Percentiles rank a stretch among this genome's conserved stretches.
Conservation (phyloP, 2,329 filamentous ascomycete species). For the Colletotrichum paranaense region DNA sequence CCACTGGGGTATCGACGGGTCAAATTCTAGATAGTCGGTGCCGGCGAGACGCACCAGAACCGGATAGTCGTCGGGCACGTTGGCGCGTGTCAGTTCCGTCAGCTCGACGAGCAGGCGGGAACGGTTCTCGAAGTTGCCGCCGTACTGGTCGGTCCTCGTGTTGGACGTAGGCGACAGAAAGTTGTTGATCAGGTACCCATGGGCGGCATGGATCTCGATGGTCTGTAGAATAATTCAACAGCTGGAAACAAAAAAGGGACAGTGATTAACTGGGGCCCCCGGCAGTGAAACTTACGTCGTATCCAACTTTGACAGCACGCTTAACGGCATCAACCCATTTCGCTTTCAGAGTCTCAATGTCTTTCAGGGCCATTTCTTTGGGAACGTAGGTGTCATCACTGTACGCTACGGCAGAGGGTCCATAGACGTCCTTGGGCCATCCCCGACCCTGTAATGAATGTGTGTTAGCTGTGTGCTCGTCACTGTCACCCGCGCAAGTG, state of each 20-base stretch:
- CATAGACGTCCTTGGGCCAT: constrained; percentile 55
- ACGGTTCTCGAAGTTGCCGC: constrained; percentile 57
- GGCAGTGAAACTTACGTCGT: constrained; percentile 57
- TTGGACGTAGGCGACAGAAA: constrained; percentile 58
- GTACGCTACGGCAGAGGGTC: constrained; percentile 39
- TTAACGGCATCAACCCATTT: constrained; percentile 66
- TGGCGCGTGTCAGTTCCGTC: constrained; percentile 67
- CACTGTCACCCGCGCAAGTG: not conserved
- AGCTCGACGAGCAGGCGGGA: constrained; percentile 54
- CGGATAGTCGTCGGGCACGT: constrained; percentile 73
- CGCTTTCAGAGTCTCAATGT: constrained; percentile 72
- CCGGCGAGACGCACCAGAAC: constrained; percentile 77
- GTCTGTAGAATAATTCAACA: not conserved
- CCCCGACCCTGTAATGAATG: constrained; percentile 40
- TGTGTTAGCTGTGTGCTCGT: not conserved
- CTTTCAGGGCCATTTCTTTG: constrained; percentile 70
- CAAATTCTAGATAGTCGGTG: constrained; percentile 77
- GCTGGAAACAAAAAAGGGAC: not conserved
- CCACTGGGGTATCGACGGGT: constrained; percentile 68
- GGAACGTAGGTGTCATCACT: constrained; percentile 44
- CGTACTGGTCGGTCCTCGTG: constrained; percentile 59
- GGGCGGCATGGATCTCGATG: constrained; percentile 52
- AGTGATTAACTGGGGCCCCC: not conserved
- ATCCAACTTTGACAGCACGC: constrained; percentile 71
- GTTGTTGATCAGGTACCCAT: constrained; percentile 59